These are phyloP conservation scores for Haplographium delicatum DNA, from an alignment of 495 filamentous ascomycete species.

Conservation along the genomic window DNA sequence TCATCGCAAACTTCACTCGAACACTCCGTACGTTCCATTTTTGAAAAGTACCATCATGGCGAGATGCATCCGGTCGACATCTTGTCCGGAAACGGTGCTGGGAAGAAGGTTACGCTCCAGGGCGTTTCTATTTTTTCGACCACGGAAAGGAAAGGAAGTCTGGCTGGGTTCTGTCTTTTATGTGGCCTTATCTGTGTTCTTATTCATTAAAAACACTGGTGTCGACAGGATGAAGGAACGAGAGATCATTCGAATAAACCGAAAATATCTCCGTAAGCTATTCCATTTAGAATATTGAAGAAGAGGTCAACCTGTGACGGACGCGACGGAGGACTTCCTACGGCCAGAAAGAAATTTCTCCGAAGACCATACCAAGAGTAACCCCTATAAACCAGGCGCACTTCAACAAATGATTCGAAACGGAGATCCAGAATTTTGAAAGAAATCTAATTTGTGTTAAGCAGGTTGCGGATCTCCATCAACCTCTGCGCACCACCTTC, in stretches of 20 bases:
- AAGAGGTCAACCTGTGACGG: neutral
- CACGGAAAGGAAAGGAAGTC: too few species aligned
- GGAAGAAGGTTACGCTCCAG: too few species aligned
- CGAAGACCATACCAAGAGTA: neutral
- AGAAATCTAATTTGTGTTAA: constrained; percentile 15
- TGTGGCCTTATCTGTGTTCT: neutral
- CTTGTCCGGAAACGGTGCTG: too few species aligned
- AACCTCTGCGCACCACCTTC: constrained; percentile 21
- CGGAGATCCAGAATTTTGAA: neutral
- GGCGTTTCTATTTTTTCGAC: too few species aligned
- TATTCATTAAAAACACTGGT: neutral
- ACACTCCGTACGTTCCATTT: too few species aligned
- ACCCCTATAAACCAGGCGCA: too few species aligned
- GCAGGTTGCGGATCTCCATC: constrained; percentile 25
- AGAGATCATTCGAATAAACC: neutral
- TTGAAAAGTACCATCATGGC: too few species aligned
- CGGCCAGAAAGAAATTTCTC: neutral
- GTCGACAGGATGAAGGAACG: neutral
- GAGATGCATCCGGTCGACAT: too few species aligned
- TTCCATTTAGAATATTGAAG: neutral
- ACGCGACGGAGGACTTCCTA: neutral
- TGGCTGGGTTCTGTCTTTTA: constrained; percentile 4
- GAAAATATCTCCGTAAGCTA: neutral
- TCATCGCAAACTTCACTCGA: too few species aligned
- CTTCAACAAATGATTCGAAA: neutral